These are phyloP conservation scores for Marasmius oreades DNA, from an alignment of 1,284 basidiomycete genomes.

Conservation along the genomic window DNA sequence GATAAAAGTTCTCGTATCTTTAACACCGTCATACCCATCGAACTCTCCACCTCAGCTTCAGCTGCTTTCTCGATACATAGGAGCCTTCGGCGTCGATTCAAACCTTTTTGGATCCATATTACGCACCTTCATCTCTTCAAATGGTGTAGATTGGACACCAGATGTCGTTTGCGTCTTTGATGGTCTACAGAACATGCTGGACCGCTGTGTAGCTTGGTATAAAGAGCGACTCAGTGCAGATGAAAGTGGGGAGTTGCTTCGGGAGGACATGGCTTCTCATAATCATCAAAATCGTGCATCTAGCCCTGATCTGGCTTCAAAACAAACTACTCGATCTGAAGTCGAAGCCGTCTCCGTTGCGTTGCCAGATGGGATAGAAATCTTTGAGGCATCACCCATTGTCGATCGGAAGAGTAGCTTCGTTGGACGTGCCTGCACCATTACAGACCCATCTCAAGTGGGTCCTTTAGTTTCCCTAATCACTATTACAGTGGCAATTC, in stretches of 20 bases:
- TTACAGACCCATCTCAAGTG: constrained; percentile 77
- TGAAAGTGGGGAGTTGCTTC: constrained; percentile 51
- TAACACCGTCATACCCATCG: constrained; percentile 71
- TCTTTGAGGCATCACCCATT: constrained; percentile 74
- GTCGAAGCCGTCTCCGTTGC: constrained; percentile 16
- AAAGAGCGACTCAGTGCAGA: constrained; percentile 55
- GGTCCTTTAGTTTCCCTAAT: constrained; percentile 8
- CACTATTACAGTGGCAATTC: not conserved
- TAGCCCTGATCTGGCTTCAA: not conserved
- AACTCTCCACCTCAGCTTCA: constrained; percentile 77
- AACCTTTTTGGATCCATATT: constrained; percentile 74
- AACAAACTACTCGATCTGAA: not conserved
- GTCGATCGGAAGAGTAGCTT: constrained; percentile 81
- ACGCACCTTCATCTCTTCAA: constrained; percentile 77
- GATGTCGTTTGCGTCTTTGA: constrained; percentile 86
- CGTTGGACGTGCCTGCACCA: constrained; percentile 76
- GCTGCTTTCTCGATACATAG: constrained; percentile 83
- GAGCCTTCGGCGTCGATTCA: constrained; percentile 71
- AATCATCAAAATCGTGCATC: not conserved
- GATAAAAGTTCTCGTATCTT: constrained; percentile 69
- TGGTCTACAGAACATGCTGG: constrained; percentile 76
- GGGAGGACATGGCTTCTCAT: constrained; percentile 40
- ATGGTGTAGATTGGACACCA: constrained; percentile 70
- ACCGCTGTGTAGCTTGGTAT: constrained; percentile 70
- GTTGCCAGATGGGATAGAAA: constrained; percentile 59